Evolutionary conservation across 345 rosid genomes (phyloP).

Genomic region (Moricandia moricandioides): DNA sequence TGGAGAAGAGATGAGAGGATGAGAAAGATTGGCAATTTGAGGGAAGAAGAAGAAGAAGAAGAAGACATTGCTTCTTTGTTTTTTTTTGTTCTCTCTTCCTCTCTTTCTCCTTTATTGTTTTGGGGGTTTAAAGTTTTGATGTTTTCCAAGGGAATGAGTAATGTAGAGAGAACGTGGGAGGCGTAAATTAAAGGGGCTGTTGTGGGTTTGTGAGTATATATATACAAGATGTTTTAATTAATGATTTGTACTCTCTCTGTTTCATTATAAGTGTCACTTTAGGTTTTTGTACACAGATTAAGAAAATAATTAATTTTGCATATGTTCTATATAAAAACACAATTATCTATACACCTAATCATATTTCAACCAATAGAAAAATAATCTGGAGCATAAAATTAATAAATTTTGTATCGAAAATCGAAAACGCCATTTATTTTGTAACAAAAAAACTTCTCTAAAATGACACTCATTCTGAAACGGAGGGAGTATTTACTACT

Average conservation of each 20-base stretch:
- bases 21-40: conserved; percentile 49
- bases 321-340: too few relatives aligned
- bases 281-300: too few relatives aligned
- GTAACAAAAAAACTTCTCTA: too few relatives aligned
- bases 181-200: not conserved
- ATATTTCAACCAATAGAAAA: too few relatives aligned
- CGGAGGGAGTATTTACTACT: too few relatives aligned
- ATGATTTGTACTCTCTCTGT: conserved; percentile 19
- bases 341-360: too few relatives aligned
- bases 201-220: conserved; percentile 1
- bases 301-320: too few relatives aligned
- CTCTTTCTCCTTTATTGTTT: conserved; percentile 9
- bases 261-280: too few relatives aligned
- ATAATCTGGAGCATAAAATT: too few relatives aligned
- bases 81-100: not conserved
- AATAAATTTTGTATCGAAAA: too few relatives aligned
- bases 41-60: conserved; percentile 50
- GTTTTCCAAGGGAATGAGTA: not conserved
- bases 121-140: conserved; percentile 11
- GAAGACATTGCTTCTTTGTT: conserved; percentile 46
- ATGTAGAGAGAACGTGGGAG: not conserved
- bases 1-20: conserved; percentile 63
- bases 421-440: too few relatives aligned
- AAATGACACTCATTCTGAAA: too few relatives aligned
- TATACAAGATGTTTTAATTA: not conserved